phyloP scores from a whole-genome alignment of 83 land plant genomes.

The Picea abies region DNA sequence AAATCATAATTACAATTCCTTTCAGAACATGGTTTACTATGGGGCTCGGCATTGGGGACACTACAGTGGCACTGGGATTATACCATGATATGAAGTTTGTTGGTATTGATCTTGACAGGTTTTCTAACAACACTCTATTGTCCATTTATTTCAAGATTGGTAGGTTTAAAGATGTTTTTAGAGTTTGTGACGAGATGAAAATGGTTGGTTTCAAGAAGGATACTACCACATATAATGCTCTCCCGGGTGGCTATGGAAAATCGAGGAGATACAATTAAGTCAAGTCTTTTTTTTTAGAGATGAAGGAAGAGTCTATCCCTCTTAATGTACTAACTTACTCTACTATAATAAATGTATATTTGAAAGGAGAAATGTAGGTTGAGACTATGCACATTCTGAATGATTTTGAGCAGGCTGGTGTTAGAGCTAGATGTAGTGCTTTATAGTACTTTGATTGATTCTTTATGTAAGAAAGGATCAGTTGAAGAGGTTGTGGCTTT shows the following conservation, averaged over 20 bases:
- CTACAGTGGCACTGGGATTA: constrained; percentile 72
- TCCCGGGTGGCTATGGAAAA: constrained; percentile 91
- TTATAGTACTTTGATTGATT: constrained; percentile 86
- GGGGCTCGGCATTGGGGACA: no score
- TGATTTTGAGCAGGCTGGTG: constrained; percentile 69
- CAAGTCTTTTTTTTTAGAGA: constrained; percentile 53
- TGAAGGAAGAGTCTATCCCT: constrained; percentile 56
- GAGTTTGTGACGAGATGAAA: constrained; percentile 74
- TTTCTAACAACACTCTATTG: constrained; percentile 88
- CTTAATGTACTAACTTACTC: constrained; percentile 93
- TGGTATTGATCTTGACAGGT: constrained; percentile 74
- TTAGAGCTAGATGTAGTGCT: constrained; percentile 94
- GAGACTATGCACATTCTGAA: constrained; percentile 78
- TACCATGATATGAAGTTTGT: constrained; percentile 78
- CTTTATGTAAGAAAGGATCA: constrained; percentile 84
- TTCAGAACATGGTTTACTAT: no score
- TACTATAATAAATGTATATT: constrained; percentile 81
- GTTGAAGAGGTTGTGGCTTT: constrained; percentile 73
- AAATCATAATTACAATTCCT: no score
- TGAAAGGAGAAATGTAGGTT: constrained; percentile 70
- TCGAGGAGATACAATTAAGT: constrained; percentile 82
- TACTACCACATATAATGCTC: constrained; percentile 92
- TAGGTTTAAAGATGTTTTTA: constrained; percentile 71
- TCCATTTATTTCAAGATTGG: constrained; percentile 89
- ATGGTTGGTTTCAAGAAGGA: constrained; percentile 79